Evolutionary conservation across 331 rosid species (phyloP), one percentile per base, ranked within the genome.

Genomic region (Erythrophleum ivorense): DNA sequence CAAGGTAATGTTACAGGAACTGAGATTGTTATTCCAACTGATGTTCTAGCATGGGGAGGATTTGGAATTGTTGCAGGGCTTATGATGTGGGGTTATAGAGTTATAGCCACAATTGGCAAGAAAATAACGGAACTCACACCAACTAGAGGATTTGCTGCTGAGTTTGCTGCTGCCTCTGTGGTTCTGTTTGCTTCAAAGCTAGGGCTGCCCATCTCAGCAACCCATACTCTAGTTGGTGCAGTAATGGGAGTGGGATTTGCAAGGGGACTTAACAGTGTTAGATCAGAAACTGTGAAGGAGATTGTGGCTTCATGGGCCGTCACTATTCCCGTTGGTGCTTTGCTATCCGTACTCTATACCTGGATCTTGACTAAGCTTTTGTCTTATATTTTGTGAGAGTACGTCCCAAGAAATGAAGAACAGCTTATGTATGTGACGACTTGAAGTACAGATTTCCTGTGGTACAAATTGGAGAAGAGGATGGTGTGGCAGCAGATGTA

Each of bases 31-130:
- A 94, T 96, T 81, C 99, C 99, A n/a, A 75, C 16, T 0, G 99
- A 96, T 85, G 97, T 68, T 91, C 97, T 96, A 29, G 99, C 98
- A n/a, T 96, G 98, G 99, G 99, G 99, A 80, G 98, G 99, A 48
- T 94, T 96, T 78, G 99, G 99, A 33, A 94, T 96, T 7, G 97
- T 96, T 19, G 99, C 95, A 1, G 99, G 99, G 73, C 91, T 96
- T 36, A 90, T 81, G 88, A 91, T 96, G 82, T 94, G 99, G 99
- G 99, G 99, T 29, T 94, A 94, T 65, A 87, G 99, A 84, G 99
- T 96, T 46, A 96, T 96, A 77, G 94, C 99, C 29, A 96, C 99
- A n/a, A 96, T 96, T 48, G 97, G 98, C 66, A 96, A 96, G 87
- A 94, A 96, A 84, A 96, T 96, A 57, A 96, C 98, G 57, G 97